Conservation (phyloP, 164 flowering plant species). For the Umbellularia californica region DNA sequence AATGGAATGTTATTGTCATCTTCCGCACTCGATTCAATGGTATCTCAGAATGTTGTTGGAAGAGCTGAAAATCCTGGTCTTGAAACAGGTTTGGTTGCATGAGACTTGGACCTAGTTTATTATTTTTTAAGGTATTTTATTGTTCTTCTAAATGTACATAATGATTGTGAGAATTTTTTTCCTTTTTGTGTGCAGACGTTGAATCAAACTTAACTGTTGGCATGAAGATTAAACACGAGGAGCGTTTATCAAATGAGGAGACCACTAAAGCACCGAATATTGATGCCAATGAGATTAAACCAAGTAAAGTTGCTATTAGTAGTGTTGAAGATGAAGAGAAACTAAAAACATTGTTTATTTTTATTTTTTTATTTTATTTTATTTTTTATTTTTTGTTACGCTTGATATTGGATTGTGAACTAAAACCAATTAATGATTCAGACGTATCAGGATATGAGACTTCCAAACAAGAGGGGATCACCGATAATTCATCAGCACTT, state of each 20-base stretch:
- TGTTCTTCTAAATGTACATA: not conserved
- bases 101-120: conserved; percentile 12
- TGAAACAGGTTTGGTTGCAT: not conserved
- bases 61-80: conserved; percentile 2
- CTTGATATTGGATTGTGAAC: not conserved
- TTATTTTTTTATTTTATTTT: too few species aligned
- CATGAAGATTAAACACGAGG: conserved; percentile 7
- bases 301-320: conserved; percentile 8
- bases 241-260: conserved; percentile 6
- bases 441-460: too few species aligned
- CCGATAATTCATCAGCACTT: too few species aligned
- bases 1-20: conserved; percentile 8
- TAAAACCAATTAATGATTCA: too few species aligned
- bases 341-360: conserved; percentile 10
- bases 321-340: conserved; percentile 18
- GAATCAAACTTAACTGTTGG: not conserved
- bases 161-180: too few species aligned
- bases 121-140: conserved; percentile 6
- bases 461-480: too few species aligned
- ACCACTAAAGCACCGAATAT: not conserved
- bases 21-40: not conserved
- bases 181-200: not conserved
- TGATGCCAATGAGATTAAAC: conserved; percentile 10
- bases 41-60: not conserved
- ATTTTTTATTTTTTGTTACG: too few species aligned